A percentile compares a stretch with the other conserved stretches of the same genome.
These are phyloP conservation scores for Cladorrhinum sp. DNA, from an alignment of 2,329 filamentous ascomycete species.

Conservation along the genomic window DNA sequence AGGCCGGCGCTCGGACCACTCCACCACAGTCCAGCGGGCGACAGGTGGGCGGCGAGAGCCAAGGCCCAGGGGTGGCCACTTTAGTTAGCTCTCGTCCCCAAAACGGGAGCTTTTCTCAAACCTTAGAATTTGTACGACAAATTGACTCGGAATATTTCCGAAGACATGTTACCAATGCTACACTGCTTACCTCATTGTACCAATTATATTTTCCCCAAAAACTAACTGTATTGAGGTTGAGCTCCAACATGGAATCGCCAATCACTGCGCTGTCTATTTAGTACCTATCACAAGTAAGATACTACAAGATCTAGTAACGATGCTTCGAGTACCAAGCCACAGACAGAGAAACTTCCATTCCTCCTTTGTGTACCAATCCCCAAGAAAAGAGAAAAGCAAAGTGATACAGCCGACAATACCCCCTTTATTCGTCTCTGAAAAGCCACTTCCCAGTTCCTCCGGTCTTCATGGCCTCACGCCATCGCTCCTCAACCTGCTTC, in stretches of 20 bases:
- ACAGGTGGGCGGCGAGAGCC: no score
- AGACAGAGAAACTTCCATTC: neutral
- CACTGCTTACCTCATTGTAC: neutral
- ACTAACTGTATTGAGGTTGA: neutral
- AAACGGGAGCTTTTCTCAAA: no score
- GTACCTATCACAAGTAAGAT: neutral
- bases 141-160: neutral
- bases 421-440: slow-evolving; percentile 70
- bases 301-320: neutral
- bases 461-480: slow-evolving; percentile 72
- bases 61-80: neutral
- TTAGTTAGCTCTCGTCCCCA: neutral
- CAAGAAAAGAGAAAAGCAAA: neutral
- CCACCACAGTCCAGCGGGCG: neutral
- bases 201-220: neutral
- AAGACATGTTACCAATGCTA: neutral
- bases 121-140: neutral
- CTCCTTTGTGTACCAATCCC: neutral
- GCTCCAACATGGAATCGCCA: neutral
- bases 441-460: slow-evolving; percentile 69
- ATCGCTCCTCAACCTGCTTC: slow-evolving; percentile 66
- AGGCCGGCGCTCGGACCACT: slow-evolving; percentile 3
- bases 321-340: neutral
- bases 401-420: neutral
- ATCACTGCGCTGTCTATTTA: neutral